phyloP scores from a whole-genome alignment of 2,329 filamentous ascomycete genomes.

The Dactylellina sp. region DNA sequence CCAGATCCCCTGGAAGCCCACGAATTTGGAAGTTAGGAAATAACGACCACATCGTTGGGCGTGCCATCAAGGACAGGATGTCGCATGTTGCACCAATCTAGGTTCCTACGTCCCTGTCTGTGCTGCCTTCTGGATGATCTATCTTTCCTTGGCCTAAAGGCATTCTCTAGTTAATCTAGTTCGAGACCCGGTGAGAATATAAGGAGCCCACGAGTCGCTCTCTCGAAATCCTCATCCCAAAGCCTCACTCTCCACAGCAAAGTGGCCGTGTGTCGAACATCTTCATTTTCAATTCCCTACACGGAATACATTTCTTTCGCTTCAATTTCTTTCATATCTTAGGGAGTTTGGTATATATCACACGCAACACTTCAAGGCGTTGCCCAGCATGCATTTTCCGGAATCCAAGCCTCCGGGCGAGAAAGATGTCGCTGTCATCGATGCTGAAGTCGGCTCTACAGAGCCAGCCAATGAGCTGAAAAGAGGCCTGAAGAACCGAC shows the following conservation, averaged over 20 bases:
- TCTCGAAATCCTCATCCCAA: slow-evolving; percentile 16
- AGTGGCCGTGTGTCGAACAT: slow-evolving; percentile 28
- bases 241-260: slow-evolving; percentile 26
- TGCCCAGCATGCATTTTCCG: slow-evolving; percentile 44
- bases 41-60: slow-evolving; percentile 50
- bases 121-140: slow-evolving; percentile 50
- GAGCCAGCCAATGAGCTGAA: slow-evolving; percentile 63
- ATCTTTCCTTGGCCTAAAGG: slow-evolving; percentile 12
- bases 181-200: slow-evolving; percentile 27
- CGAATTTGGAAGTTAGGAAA: slow-evolving; percentile 50
- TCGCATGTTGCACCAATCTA: slow-evolving; percentile 50
- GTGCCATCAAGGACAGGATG: slow-evolving; percentile 45
- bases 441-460: slow-evolving; percentile 37
- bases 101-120: slow-evolving; percentile 30
- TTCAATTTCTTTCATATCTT: slow-evolving; percentile 4
- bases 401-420: slow-evolving; percentile 38
- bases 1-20: slow-evolving; percentile 33
- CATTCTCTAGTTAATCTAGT: not conserved
- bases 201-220: slow-evolving; percentile 30
- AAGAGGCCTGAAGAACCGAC: slow-evolving; percentile 69
- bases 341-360: slow-evolving; percentile 37
- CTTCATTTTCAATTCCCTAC: not conserved
- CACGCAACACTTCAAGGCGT: slow-evolving; percentile 29
- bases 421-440: slow-evolving; percentile 36
- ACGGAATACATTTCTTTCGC: slow-evolving; percentile 9